A percentile compares a stretch with the other conserved stretches of the same genome.
These are phyloP conservation scores for Murraya paniculata DNA, from an alignment of 345 rosid genomes.

Conservation along the genomic window DNA sequence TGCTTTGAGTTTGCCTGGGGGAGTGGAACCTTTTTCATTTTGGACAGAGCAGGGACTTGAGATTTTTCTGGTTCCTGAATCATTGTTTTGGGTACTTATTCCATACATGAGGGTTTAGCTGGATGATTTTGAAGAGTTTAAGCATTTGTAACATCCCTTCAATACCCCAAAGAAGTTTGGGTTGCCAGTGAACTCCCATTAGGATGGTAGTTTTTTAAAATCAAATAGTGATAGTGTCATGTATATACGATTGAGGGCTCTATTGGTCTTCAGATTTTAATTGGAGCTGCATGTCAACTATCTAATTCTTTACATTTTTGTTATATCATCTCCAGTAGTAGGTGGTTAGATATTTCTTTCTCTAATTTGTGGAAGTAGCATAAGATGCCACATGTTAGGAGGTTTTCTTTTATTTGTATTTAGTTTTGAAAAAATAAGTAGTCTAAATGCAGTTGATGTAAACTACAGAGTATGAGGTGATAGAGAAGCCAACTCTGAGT, in stretches of 20 bases:
- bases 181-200: neutral
- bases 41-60: neutral
- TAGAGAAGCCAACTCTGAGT: slow-evolving; percentile 63
- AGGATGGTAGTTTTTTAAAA: neutral
- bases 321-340: neutral
- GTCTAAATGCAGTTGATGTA: slow-evolving; percentile 17
- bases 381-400: neutral
- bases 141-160: neutral
- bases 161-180: neutral
- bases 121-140: neutral
- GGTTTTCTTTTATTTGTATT: neutral
- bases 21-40: neutral
- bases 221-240: neutral
- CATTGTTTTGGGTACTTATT: neutral
- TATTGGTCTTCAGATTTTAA: neutral
- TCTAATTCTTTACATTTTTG: neutral
- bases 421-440: neutral
- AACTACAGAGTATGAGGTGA: slow-evolving; percentile 85
- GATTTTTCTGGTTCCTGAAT: neutral
- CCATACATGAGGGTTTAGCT: neutral
- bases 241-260: neutral
- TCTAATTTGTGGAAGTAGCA: neutral
- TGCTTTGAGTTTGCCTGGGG: neutral
- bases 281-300: neutral
- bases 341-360: neutral